Evolutionary conservation across 1,139 yeast genomes (phyloP), one percentile per base, ranked within the genome.

Genomic region (Pichia sp.): DNA sequence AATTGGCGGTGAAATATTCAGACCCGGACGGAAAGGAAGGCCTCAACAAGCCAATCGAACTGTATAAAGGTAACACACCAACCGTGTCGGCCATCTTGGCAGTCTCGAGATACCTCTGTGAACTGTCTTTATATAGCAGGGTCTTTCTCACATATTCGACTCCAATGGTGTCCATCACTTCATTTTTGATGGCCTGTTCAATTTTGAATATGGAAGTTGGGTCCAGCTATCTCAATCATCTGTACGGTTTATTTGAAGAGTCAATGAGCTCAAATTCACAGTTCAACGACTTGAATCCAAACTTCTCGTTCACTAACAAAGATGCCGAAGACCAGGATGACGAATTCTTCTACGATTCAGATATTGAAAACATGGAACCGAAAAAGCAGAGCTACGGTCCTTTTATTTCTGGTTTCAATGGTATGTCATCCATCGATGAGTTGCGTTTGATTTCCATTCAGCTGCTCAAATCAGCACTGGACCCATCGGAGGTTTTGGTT

Each of bases 121-220:
- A 87, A 62, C 65, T 85, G 44, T 72, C 95, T 0, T 65, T 87
- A 28, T 88, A 83, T 61, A 84, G 84, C 52, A 75, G 85, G 52
- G 72, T 72, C 39, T 85, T 82, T 57, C 65, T 88, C 44, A 71
- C 75, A 37, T 73, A 75, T 48, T 73, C 81, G 23, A 69, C 88
- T 0, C 77, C 88, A 1, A 59, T 77, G 41, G 71, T 86, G 31
- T 84, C 95, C 7, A 66, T 78, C 28, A 72, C 94, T 1, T 83
- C 92, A 29, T 79, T 82, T 55, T 61, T 82, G 44, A 64, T 90
- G 53, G 86, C 96, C 11, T 76, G 86, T 52, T 77, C 84, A 44
- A 77, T 87, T 70, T 56, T 73, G 62, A 68, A 72, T 53, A 39
- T 67, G 65, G 50, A 61, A 46, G 47, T 57, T 54, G 60, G 71